These are phyloP conservation scores for Amylocarpus encephaloides DNA, from an alignment of 2,329 filamentous ascomycete species.

Conservation along the genomic window DNA sequence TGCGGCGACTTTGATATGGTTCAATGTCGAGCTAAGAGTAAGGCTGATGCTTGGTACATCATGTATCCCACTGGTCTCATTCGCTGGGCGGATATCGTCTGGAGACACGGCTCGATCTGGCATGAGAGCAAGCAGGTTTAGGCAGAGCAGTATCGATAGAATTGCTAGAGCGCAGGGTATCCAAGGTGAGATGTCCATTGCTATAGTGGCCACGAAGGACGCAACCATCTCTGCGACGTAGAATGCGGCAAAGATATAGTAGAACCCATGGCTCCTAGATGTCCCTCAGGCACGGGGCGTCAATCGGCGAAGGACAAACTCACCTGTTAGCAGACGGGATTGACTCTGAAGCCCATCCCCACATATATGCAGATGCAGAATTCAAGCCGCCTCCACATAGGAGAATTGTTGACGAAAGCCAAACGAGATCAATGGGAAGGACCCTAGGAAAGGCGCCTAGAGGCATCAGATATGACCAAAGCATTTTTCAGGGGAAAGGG, in stretches of 20 bases:
- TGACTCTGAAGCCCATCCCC: conserved; percentile 28
- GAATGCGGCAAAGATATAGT: conserved; percentile 31
- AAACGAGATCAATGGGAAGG: conserved; percentile 24
- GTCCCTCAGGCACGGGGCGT: neutral
- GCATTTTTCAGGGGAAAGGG: neutral
- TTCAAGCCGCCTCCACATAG: conserved; percentile 29
- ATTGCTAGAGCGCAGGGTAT: conserved; percentile 26
- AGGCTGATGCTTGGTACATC: neutral
- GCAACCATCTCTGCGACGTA: conserved; percentile 28
- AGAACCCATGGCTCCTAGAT: conserved; percentile 27
- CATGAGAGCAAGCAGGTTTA: conserved; percentile 22
- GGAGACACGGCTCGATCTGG: conserved; percentile 10
- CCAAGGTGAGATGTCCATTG: conserved; percentile 29
- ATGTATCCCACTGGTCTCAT: neutral
- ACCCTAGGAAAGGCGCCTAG: conserved; percentile 26
- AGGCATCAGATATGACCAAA: neutral
- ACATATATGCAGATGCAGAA: conserved; percentile 29
- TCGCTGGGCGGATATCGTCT: neutral
- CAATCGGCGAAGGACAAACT: neutral
- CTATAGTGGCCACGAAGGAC: conserved; percentile 25
- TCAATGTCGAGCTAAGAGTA: neutral
- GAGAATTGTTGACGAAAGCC: conserved; percentile 27
- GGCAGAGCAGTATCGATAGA: conserved; percentile 16
- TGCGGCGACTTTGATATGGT: neutral
- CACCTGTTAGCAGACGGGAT: conserved; percentile 24